Evolutionary conservation across 768 basidiomycete genomes (phyloP).

Genomic region (Phanerodontia chrysosporium): DNA sequence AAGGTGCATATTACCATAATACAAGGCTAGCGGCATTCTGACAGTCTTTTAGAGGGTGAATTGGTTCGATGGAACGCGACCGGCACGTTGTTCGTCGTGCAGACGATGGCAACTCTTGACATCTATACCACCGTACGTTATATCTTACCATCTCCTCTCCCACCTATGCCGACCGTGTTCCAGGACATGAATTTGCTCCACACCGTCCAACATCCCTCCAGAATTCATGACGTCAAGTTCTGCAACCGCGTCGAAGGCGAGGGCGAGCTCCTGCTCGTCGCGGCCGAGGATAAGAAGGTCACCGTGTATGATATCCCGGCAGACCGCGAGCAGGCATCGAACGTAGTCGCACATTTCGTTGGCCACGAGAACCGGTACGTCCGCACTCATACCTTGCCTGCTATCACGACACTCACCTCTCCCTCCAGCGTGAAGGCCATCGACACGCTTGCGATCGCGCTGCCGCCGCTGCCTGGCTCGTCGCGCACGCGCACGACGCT

Average conservation of each 20-base stretch:
- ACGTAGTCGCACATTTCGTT: conserved; percentile 62
- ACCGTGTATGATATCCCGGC: conserved; percentile 65
- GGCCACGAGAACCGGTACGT: conserved; percentile 87
- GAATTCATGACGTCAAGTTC: conserved; percentile 84
- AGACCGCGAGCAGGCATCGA: conserved; percentile 43
- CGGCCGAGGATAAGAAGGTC: conserved; percentile 86
- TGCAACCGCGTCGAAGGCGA: conserved; percentile 50
- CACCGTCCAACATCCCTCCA: conserved; percentile 70
- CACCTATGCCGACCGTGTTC: neutral
- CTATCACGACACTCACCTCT: conserved; percentile 2
- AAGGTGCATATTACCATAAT: conserved; percentile 49
- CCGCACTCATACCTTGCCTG: neutral
- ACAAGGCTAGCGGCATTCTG: neutral
- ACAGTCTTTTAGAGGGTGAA: conserved; percentile 67
- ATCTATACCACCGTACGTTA: conserved; percentile 71
- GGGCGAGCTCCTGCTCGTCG: conserved; percentile 73
- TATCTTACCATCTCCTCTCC: neutral
- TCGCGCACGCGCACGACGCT: conserved; percentile 49
- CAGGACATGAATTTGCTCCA: conserved; percentile 79
- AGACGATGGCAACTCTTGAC: conserved; percentile 70
- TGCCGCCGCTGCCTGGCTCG: conserved; percentile 33
- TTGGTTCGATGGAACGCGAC: conserved; percentile 82
- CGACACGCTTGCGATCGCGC: conserved; percentile 57
- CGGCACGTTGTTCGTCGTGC: conserved; percentile 78
- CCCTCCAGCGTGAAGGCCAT: conserved; percentile 72